A percentile compares a stretch with the other conserved stretches of the same genome.
Evolutionary conservation across 805 yeast genomes (phyloP).

Genomic region (Phaffomyces antillensis): DNA sequence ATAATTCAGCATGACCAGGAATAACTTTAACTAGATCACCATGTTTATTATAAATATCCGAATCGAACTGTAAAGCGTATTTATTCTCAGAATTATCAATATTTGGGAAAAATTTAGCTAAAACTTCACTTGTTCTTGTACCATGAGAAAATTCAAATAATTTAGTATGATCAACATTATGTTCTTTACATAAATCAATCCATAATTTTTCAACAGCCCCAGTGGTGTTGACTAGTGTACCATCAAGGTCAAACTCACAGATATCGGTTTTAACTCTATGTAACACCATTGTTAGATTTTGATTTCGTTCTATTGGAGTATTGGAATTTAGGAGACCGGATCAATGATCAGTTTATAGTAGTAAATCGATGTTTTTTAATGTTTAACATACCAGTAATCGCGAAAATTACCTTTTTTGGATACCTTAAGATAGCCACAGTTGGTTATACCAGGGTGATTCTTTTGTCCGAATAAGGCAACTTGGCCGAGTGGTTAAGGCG

Average conservation of each 20-base stretch:
- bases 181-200: conserved; percentile 66
- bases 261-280: conserved; percentile 16
- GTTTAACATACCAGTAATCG: too few relatives aligned
- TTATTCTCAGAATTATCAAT: conserved; percentile 61
- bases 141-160: conserved; percentile 46
- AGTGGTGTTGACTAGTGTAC: conserved; percentile 79
- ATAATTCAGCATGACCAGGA: conserved; percentile 65
- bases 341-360: too few relatives aligned
- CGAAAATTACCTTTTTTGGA: too few relatives aligned
- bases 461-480: conserved; percentile 24
- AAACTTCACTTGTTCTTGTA: conserved; percentile 73
- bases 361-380: too few relatives aligned
- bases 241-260: conserved; percentile 74
- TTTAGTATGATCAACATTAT: conserved; percentile 54
- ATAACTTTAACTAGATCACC: conserved; percentile 71
- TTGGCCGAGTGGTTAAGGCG: conserved; percentile 68
- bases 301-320: too few relatives aligned
- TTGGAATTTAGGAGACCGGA: too few relatives aligned
- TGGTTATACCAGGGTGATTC: too few relatives aligned
- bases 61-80: conserved; percentile 50
- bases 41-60: conserved; percentile 60
- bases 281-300: conserved; percentile 10
- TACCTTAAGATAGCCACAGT: too few relatives aligned
- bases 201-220: conserved; percentile 79
- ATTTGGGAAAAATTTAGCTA: conserved; percentile 68